Evolutionary conservation across 306 rosid species (phyloP).

Genomic region (Quercus parvula): DNA sequence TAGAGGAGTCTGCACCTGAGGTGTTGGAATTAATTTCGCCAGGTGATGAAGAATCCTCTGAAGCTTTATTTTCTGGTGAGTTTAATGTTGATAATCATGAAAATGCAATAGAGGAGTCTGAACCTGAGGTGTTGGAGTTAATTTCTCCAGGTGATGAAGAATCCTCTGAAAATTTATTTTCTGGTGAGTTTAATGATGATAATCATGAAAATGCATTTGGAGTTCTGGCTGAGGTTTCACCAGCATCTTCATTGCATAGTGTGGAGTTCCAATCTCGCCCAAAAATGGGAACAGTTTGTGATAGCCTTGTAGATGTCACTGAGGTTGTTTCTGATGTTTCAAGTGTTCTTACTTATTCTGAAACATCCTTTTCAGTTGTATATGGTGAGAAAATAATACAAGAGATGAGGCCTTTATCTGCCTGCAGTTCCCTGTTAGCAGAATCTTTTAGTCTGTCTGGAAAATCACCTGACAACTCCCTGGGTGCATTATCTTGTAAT

Average conservation of each 20-base stretch:
- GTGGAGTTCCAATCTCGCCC: neutral
- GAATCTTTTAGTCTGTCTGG: conserved; percentile 27
- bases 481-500: conserved; percentile 19
- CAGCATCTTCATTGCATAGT: conserved; percentile 9
- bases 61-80: conserved; percentile 19
- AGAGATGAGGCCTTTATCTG: conserved; percentile 17
- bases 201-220: conserved; percentile 7
- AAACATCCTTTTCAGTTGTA: conserved; percentile 11
- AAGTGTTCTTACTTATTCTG: conserved; percentile 2
- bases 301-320: conserved; percentile 10
- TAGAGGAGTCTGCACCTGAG: conserved; percentile 11
- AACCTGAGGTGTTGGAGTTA: conserved; percentile 18
- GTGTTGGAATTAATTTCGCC: conserved; percentile 21
- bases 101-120: conserved; percentile 16
- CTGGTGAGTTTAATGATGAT: conserved; percentile 13
- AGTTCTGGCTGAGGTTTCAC: conserved; percentile 15
- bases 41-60: conserved; percentile 26
- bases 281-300: conserved; percentile 1
- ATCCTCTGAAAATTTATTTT: conserved; percentile 19
- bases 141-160: conserved; percentile 29
- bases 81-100: conserved; percentile 13
- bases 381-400: conserved; percentile 23
- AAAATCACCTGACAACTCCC: conserved; percentile 27
- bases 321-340: conserved; percentile 15
- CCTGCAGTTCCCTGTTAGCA: conserved; percentile 14